Evolutionary conservation across 1,139 yeast genomes (phyloP).

Genomic region (Kazachstania sp.): DNA sequence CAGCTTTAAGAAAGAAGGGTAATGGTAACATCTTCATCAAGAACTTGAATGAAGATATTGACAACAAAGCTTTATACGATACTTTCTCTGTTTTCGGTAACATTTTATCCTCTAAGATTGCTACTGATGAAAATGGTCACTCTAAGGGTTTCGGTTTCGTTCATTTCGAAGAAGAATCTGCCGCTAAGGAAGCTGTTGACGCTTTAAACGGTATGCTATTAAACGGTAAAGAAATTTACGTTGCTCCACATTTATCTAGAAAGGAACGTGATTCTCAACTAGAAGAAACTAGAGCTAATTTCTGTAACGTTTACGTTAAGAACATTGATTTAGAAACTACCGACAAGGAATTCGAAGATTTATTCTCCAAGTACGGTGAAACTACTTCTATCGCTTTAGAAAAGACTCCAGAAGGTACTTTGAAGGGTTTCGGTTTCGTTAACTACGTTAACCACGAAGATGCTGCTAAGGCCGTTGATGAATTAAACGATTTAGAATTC

Average conservation of each 20-base stretch:
- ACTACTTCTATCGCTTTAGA: conserved; percentile 82
- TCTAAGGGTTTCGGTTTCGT: conserved; percentile 98
- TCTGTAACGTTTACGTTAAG: conserved; percentile 92
- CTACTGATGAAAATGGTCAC: conserved; percentile 84
- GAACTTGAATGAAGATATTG: conserved; percentile 97
- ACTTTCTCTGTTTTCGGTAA: conserved; percentile 96
- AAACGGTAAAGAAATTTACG: conserved; percentile 93
- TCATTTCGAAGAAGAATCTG: conserved; percentile 88
- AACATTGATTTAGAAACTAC: conserved; percentile 68
- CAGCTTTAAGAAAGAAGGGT: conserved; percentile 90
- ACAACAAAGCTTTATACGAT: conserved; percentile 97
- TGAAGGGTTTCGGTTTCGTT: conserved; percentile 94
- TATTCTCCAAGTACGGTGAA: conserved; percentile 68
- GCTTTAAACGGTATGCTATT: conserved; percentile 97
- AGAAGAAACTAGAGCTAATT: conserved; percentile 86
- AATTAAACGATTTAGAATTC: conserved; percentile 78
- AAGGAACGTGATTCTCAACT: conserved; percentile 93
- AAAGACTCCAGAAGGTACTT: conserved; percentile 78
- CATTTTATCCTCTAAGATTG: conserved; percentile 94
- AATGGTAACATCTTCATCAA: conserved; percentile 96
- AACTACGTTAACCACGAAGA: conserved; percentile 81
- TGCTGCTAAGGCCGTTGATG: conserved; percentile 89
- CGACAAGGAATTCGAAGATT: conserved; percentile 64
- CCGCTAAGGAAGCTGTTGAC: conserved; percentile 93
- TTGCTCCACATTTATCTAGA: conserved; percentile 88